Evolutionary conservation across 768 basidiomycete genomes (phyloP).

Genomic region (Amanita muscaria): DNA sequence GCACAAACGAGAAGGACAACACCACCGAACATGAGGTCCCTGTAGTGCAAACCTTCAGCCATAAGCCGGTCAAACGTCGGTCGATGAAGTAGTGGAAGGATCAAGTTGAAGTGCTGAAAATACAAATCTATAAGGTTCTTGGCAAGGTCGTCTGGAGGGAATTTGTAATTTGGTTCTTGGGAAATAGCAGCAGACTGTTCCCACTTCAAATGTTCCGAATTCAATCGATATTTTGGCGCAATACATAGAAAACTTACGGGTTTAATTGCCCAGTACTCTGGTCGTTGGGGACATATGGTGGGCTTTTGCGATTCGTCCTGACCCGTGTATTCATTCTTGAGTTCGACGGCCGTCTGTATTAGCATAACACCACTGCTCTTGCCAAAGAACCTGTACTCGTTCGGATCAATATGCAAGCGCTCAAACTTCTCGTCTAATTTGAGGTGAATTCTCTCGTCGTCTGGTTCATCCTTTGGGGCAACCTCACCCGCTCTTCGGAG

Average conservation of each 20-base stretch:
- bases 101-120: constrained; percentile 49
- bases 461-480: constrained; percentile 17
- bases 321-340: constrained; percentile 51
- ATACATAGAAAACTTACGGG: constrained; percentile 21
- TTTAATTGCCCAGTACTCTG: constrained; percentile 29
- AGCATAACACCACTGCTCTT: constrained; percentile 50
- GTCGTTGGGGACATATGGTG: constrained; percentile 17
- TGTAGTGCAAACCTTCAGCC: constrained; percentile 38
- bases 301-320: constrained; percentile 13
- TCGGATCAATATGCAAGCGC: constrained; percentile 23
- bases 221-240: neutral
- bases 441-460: constrained; percentile 28
- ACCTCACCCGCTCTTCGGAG: constrained; percentile 22
- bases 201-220: constrained; percentile 22
- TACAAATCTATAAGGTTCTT: constrained; percentile 49
- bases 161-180: constrained; percentile 24
- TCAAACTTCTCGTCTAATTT: constrained; percentile 29
- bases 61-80: constrained; percentile 53
- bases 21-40: constrained; percentile 43
- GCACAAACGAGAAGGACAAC: constrained; percentile 68
- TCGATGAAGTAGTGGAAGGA: constrained; percentile 63
- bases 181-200: constrained; percentile 18
- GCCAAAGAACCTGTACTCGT: constrained; percentile 41
- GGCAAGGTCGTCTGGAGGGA: constrained; percentile 47
- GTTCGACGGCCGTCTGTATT: constrained; percentile 44